Evolutionary conservation across 2,329 filamentous ascomycete species (phyloP), one percentile per base, ranked within the genome.

Genomic region (Penicillium olsonii): DNA sequence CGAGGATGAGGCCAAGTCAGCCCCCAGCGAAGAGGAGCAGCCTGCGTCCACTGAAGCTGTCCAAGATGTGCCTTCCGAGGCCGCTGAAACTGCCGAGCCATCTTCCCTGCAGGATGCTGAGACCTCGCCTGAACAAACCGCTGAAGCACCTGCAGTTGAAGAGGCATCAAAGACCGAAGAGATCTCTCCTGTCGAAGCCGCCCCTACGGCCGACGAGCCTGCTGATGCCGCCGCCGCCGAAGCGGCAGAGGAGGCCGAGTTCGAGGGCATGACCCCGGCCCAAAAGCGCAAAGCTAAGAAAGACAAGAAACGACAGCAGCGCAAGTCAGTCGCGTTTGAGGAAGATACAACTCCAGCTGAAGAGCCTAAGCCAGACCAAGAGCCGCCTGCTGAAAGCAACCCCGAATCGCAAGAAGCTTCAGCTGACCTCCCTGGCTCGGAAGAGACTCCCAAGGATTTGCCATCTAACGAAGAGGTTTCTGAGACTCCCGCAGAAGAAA

Each of bases 281-380:
- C 52, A 59, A 17, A 59, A 53, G 43, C 42, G 40, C 18, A 53
- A 59, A 18, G 50, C 49, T 6, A 61, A 59, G 38, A 54, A 62
- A 35, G 56, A 60, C 26, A 62, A 56, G 47, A 60, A 60, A 19
- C 60, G 57, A 48, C 35, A 57, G 48, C 42, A 45, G 31, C 59
- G 53, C 38, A 60, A 60, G 18, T 61, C 57, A 33, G 54, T 59
- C n/a, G 45, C 53, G 40, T 51, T 51, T n/a, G 45, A 50, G 1
- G 51, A 48, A 9, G 18, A 33, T 22, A 14, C 42, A 24, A 43
- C 35, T 8, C 17, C 12, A 18, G 11, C 31, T 10, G 46, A 50
- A 24, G 37, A 53, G n/a, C n/a, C 26, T 3, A 45, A 50, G 22
- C 10, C 29, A 8, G 53, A 57, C 17, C 42, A 52, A 19, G 44